Base-by-base conservation (phyloP, 148 eudicot genomes). In the Nepenthes gracilis region DNA sequence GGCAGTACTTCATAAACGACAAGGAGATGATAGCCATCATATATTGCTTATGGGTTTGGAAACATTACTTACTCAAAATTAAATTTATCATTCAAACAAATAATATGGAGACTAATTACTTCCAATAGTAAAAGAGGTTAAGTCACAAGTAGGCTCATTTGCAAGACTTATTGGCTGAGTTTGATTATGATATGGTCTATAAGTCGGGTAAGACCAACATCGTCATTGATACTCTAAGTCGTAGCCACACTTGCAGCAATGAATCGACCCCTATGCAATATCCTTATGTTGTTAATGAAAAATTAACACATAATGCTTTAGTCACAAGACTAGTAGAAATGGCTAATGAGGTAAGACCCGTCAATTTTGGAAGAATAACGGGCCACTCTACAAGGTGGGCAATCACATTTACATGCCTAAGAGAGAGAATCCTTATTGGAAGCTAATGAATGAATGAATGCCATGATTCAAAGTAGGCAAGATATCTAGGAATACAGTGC, bases 401-500 rank as follows among this genome's bases (percentile, higher is more conserved):
- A 5, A n/a, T 7, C 12, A 47, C 15, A 1, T 69, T 23, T 6
- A 23, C 36, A 35, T 69, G 38, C 72, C 72, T 1, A 62, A 36
- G 36, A 47, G 72, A 57, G 56, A 23, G 0, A 49, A 35, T 5
- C 14, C 61, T 1, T 0, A 47, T 3, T 2, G 36, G 2, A 35
- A 43, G 13, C 8, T 64, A 2, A 36, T 74, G 14, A 60, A 57
- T 74, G 14, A 60, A 57, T 52, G 67, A 69, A 34, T 65, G 66
- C 6, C 78, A 74, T 13, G 69, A 64, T 50, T 23, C 64, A 2
- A 6, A 9, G 9, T 74, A 69, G 77, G 65, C 69, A 1, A 64
- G 70, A 0, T 67, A 74, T 57, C 64, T 60, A 12, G 43, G 67
- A 0, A 45, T 43, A 1, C 10, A 40, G 2, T 3, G 67, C 0